phyloP scores from a whole-genome alignment of 2,329 filamentous ascomycete species.

The Myriangium duriaei region DNA sequence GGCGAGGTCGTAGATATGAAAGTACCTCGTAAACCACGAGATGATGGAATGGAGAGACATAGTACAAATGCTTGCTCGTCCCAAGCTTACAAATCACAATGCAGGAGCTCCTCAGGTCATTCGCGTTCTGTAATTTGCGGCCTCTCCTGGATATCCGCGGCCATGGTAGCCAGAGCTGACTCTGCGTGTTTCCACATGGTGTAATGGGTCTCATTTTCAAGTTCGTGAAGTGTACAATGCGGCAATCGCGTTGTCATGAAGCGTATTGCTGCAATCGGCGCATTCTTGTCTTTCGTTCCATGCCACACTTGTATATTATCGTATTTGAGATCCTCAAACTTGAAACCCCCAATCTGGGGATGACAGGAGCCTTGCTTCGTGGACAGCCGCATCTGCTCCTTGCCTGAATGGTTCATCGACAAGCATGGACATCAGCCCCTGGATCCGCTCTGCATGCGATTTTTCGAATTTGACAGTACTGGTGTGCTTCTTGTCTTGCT shows the following conservation, averaged over 20 bases:
- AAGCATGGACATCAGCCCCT: not conserved
- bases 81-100: too few species aligned
- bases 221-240: not conserved
- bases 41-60: too few species aligned
- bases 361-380: not conserved
- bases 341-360: conserved; percentile 15
- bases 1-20: too few species aligned
- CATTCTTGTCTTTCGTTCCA: conserved; percentile 21
- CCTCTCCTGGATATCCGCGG: too few species aligned
- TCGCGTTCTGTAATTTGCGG: too few species aligned
- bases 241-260: not conserved
- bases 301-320: conserved; percentile 22
- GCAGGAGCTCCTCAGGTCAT: too few species aligned
- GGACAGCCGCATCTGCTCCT: not conserved
- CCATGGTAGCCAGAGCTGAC: too few species aligned
- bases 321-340: conserved; percentile 18
- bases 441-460: not conserved
- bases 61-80: too few species aligned
- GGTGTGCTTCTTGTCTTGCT: not conserved
- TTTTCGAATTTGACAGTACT: not conserved
- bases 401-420: not conserved
- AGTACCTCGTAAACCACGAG: too few species aligned
- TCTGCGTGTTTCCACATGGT: too few species aligned
- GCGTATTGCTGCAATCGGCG: not conserved
- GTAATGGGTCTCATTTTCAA: not conserved